Percentiles rank a stretch among this genome's conserved stretches.
phyloP scores from a whole-genome alignment of 805 yeast genomes.

The Wickerhamiella vanderwaltii region DNA sequence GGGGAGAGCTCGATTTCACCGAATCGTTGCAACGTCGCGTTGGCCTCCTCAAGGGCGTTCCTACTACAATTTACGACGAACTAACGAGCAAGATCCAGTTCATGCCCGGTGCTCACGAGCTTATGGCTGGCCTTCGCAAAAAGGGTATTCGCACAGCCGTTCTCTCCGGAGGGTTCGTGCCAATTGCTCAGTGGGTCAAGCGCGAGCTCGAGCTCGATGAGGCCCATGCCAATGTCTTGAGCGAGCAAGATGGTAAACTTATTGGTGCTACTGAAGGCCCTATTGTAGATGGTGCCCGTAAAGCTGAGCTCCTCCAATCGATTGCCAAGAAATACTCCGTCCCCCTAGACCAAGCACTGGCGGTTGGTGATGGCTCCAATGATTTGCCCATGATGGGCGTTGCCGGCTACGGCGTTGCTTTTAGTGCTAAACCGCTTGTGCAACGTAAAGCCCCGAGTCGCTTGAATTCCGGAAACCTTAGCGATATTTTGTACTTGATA shows the following conservation, averaged over 20 bases:
- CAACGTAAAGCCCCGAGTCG: conserved; percentile 72
- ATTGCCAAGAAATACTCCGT: conserved; percentile 27
- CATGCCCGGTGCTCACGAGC: conserved; percentile 77
- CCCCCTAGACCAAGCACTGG: conserved; percentile 41
- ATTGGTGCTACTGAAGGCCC: conserved; percentile 71
- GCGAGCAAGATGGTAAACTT: conserved; percentile 38
- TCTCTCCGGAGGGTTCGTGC: conserved; percentile 88
- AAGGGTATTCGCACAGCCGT: conserved; percentile 68
- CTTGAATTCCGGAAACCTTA: conserved; percentile 59
- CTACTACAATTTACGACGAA: conserved; percentile 63
- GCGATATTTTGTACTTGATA: conserved; percentile 67
- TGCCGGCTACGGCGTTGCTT: conserved; percentile 92
- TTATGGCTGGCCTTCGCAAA: conserved; percentile 48
- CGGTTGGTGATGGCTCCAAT: conserved; percentile 96
- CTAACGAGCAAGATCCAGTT: conserved; percentile 54
- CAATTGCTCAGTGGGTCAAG: conserved; percentile 69
- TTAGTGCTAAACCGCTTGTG: conserved; percentile 94
- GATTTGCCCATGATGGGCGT: conserved; percentile 83
- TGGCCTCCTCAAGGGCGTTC: conserved; percentile 66
- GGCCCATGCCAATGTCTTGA: conserved; percentile 65
- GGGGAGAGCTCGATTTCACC: conserved; percentile 85
- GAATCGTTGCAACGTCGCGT: conserved; percentile 71
- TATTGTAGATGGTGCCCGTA: conserved; percentile 74
- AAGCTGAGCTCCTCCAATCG: conserved; percentile 57
- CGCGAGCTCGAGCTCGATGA: conserved; percentile 60